These are phyloP conservation scores for Leonotis leonurus DNA, from an alignment of 257 asterid genomes.

Conservation along the genomic window DNA sequence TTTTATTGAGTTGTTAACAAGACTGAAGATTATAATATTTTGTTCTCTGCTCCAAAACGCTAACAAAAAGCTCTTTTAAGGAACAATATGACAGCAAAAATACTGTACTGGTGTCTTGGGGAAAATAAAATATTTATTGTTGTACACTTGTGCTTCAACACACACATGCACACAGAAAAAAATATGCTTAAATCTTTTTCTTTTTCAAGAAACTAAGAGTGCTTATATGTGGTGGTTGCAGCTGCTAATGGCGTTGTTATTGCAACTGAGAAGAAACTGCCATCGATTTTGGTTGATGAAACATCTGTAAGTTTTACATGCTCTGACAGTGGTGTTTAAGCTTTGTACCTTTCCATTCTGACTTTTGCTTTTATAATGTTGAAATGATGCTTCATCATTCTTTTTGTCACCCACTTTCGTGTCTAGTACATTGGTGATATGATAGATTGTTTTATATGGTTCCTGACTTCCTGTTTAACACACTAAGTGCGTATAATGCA, in stretches of 20 bases:
- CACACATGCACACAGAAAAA: neutral
- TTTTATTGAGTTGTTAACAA: neutral
- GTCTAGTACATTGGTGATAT: no score
- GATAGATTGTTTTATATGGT: no score
- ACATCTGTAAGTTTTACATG: constrained; percentile 61
- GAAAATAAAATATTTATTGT: neutral
- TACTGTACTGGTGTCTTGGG: neutral
- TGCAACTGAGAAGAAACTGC: constrained; percentile 93
- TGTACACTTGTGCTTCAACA: neutral
- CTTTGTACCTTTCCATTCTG: neutral
- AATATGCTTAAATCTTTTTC: neutral
- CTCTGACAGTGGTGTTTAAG: neutral
- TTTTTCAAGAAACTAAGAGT: neutral
- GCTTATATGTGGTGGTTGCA: constrained; percentile 18
- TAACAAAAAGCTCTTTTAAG: neutral
- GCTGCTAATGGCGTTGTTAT: constrained; percentile 95
- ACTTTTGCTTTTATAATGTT: neutral
- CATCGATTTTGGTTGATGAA: constrained; percentile 96
- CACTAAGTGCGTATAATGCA: no score
- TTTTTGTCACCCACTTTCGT: no score
- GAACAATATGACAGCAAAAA: neutral
- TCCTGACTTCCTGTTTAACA: no score
- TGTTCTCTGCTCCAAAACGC: neutral
- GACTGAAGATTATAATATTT: neutral
- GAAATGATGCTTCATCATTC: neutral